Conservation (phyloP, 2,329 filamentous ascomycete species). For the Metarhizium brunneum region DNA sequence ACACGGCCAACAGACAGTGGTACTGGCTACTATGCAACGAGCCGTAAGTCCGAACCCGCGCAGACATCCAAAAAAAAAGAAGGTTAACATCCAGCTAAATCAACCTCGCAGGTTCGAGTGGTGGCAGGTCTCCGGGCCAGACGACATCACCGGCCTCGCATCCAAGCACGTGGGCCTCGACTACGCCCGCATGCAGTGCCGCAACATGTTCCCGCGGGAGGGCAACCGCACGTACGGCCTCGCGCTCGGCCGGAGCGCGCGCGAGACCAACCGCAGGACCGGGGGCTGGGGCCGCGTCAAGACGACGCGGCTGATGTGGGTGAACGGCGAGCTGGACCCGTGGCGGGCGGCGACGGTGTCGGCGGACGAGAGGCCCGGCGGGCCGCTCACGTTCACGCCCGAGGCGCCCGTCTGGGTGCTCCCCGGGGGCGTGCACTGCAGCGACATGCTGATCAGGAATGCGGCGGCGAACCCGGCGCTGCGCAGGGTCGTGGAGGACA, state of each 20-base stretch:
- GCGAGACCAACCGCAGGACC: too few relatives aligned
- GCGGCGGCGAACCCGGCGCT: too few relatives aligned
- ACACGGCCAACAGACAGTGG: slow-evolving; percentile 43
- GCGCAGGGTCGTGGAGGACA: too few relatives aligned
- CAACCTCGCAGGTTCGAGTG: slow-evolving; percentile 11
- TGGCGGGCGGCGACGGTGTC: too few relatives aligned
- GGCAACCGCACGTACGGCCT: too few relatives aligned
- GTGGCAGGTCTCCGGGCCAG: slow-evolving; percentile 3
- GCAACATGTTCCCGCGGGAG: slow-evolving; percentile 36
- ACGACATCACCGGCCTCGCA: slow-evolving; percentile 37
- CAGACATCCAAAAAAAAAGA: background rate
- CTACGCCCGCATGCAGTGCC: slow-evolving; percentile 44
- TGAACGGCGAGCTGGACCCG: background rate
- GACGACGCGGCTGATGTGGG: background rate
- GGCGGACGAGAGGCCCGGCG: too few relatives aligned
- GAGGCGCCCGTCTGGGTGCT: too few relatives aligned
- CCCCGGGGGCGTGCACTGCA: too few relatives aligned
- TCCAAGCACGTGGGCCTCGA: slow-evolving; percentile 34
- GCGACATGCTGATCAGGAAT: too few relatives aligned
- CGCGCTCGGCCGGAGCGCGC: too few relatives aligned
- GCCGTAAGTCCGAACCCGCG: slow-evolving; percentile 24
- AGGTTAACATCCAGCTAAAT: background rate
- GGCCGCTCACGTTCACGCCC: too few relatives aligned
- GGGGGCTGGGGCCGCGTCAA: background rate
- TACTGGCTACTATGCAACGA: slow-evolving; percentile 54